Evolutionary conservation across 768 basidiomycete genomes (phyloP).

Genomic region (Collybia sordida): DNA sequence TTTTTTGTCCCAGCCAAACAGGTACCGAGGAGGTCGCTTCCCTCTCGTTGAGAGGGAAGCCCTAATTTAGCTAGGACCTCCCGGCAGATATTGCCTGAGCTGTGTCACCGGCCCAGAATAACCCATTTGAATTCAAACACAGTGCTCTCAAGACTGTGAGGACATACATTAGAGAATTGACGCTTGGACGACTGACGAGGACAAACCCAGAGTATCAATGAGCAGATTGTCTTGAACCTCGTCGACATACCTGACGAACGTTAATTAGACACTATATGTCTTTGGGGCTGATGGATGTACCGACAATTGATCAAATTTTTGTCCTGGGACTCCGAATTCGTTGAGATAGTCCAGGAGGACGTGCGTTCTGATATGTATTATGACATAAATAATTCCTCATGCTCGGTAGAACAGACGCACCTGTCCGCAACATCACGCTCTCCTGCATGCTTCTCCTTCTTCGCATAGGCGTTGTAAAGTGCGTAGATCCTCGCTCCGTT

Average conservation of each 20-base stretch:
- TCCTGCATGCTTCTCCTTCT: conserved; percentile 36
- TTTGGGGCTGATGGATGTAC: conserved; percentile 16
- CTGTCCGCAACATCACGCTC: conserved; percentile 64
- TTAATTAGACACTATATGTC: no score
- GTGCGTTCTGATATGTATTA: conserved; percentile 44
- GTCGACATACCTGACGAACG: conserved; percentile 60
- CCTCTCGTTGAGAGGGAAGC: no score
- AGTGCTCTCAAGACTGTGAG: conserved; percentile 57
- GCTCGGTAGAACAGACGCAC: conserved; percentile 25
- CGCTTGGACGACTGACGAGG: not conserved
- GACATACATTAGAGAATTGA: not conserved
- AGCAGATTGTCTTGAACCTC: conserved; percentile 75
- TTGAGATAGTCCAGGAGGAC: conserved; percentile 38
- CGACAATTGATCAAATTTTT: conserved; percentile 56
- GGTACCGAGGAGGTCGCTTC: no score
- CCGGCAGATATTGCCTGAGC: conserved; percentile 77
- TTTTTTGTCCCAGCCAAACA: no score
- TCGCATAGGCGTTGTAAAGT: conserved; percentile 53
- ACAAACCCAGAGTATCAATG: conserved; percentile 59
- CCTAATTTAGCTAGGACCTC: no score
- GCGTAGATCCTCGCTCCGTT: conserved; percentile 48
- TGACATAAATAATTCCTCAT: no score
- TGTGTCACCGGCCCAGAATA: conserved; percentile 82
- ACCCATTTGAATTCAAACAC: conserved; percentile 63
- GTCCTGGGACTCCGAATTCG: conserved; percentile 31